Evolutionary conservation across 768 basidiomycete species (phyloP), one percentile per base, ranked within the genome.

Genomic region (Lyophyllum shimeji): DNA sequence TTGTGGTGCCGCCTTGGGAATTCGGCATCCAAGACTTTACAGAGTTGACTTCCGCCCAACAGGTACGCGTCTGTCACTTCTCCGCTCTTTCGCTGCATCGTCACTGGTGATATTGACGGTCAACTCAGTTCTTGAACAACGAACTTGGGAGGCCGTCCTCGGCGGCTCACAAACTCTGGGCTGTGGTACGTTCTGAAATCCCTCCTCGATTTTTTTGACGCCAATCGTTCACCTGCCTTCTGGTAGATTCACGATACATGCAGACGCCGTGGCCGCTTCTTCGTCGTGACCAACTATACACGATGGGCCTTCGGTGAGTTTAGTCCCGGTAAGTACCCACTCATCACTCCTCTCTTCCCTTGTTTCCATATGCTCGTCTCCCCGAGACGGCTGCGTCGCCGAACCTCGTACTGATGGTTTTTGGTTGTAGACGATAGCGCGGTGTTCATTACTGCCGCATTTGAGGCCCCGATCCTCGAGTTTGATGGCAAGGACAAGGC

Each of bases 281-380:
- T 69, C 47, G 59, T 65, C 3, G 57, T 68, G 27, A 65, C 56
- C 44, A 66, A 68, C 43, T 68, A 69, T 37, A 49, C 50, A 9
- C 58, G 57, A 20, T 69, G 67, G 68, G 60, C 63, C 4, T 69
- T 67, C 46, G 67, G 67, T 24, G 52, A 58, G 20, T 58, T 69
- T 18, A 59, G 56, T n/a, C 45, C 48, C 3, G 49, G 65, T 67
- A 43, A 37, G 59, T 23, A 40, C 13, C 23, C 27, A 6, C 24
- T 15, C 20, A 18, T n/a, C 50, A 31, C 12, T 18, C 13, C 24
- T 24, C 2, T 29, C 9, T 29, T 29, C 29, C 9, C 9, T 5
- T 29, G 29, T 4, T 9, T 9, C 5, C 13, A 18, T 13, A 15
- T 9, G 5, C 17, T 20, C 12, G 12, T 4, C 21, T 27, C 7